phyloP scores from a whole-genome alignment of 495 filamentous ascomycete species.

The Podospora fimiseda region DNA sequence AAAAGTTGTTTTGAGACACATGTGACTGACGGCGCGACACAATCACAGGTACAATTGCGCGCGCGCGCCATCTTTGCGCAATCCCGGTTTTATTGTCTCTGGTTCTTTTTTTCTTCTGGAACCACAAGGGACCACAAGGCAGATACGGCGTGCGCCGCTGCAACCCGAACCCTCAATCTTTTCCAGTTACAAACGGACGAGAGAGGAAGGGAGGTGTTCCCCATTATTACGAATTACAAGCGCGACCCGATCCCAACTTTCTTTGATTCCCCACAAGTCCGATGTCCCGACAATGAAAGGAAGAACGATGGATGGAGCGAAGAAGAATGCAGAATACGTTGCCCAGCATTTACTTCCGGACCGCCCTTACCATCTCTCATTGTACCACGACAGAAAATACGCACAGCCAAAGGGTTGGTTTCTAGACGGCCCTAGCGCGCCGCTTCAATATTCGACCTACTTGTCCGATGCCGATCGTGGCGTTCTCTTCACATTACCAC shows the following conservation, averaged over 20 bases:
- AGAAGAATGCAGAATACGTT: conserved; percentile 37
- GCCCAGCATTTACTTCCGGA: conserved; percentile 38
- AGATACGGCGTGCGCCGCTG: no score
- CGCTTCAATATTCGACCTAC: conserved; percentile 40
- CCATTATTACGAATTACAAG: no score
- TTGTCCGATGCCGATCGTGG: conserved; percentile 42
- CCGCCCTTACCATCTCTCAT: conserved; percentile 38
- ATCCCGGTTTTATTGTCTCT: not conserved
- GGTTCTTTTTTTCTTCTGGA: not conserved
- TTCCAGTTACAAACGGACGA: no score
- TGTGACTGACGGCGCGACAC: not conserved
- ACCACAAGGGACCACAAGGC: no score
- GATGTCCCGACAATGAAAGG: conserved; percentile 29
- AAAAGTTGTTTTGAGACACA: not conserved
- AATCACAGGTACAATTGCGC: not conserved
- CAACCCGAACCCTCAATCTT: not conserved
- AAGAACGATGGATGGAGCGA: conserved; percentile 49
- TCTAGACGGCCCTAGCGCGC: conserved; percentile 30
- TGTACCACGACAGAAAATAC: conserved; percentile 32
- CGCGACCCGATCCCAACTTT: not conserved
- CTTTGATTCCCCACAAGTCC: conserved; percentile 17
- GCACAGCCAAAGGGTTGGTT: conserved; percentile 32
- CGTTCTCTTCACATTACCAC: conserved; percentile 38
- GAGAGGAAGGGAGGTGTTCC: no score
- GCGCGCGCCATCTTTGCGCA: not conserved